Conservation (phyloP, 495 filamentous ascomycete species). For the Penicillium chermesinum region DNA sequence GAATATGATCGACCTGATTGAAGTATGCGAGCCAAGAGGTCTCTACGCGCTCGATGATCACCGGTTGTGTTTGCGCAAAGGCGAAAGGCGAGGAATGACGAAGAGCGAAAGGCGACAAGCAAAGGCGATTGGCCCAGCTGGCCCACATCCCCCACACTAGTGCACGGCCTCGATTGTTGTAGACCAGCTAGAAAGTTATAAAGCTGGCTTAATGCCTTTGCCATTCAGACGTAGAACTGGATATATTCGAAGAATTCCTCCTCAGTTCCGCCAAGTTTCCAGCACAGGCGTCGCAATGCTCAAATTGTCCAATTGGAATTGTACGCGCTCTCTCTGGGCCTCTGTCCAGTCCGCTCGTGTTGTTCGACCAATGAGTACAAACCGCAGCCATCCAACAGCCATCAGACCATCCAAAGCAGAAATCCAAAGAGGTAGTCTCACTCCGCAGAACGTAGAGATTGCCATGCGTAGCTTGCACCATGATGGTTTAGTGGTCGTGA, state of each 20-base stretch:
- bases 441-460: conserved; percentile 40
- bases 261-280: too few relatives aligned
- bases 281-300: too few relatives aligned
- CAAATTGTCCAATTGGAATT: neutral
- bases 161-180: too few relatives aligned
- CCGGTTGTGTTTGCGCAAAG: too few relatives aligned
- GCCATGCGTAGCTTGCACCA: conserved; percentile 42
- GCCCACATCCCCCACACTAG: neutral
- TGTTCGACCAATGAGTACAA: neutral
- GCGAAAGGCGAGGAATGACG: conserved; percentile 6
- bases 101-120: conserved; percentile 5
- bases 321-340: neutral
- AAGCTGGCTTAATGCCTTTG: too few relatives aligned
- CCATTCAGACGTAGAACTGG: too few relatives aligned
- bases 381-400: conserved; percentile 8
- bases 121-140: neutral
- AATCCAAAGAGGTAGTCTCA: conserved; percentile 16
- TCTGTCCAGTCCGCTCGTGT: neutral
- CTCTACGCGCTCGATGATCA: too few relatives aligned
- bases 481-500: conserved; percentile 50
- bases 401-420: conserved; percentile 17
- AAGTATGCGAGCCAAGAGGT: too few relatives aligned
- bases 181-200: too few relatives aligned
- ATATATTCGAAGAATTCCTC: too few relatives aligned
- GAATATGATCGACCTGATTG: too few relatives aligned